These are phyloP conservation scores for Amesomyces nigricolor DNA, from an alignment of 2,329 filamentous ascomycete species.

Conservation along the genomic window DNA sequence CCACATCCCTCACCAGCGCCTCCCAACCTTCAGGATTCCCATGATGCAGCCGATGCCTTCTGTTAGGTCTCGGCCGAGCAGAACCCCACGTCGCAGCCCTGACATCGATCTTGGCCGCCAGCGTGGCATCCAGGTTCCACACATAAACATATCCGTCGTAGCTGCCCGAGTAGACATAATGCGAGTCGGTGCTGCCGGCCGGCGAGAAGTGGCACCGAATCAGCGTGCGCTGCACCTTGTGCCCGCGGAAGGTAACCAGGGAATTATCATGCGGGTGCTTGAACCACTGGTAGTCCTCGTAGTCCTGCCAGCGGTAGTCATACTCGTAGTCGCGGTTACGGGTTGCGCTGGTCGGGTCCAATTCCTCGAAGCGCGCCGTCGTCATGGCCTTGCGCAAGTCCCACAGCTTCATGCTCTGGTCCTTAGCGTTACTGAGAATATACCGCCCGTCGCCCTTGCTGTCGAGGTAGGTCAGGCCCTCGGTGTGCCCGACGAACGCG, in stretches of 20 bases:
- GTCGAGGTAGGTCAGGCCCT: conserved; percentile 64
- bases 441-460: conserved; percentile 70
- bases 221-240: conserved; percentile 80
- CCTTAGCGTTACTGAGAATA: conserved; percentile 88
- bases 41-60: conserved; percentile 41
- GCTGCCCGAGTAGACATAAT: conserved; percentile 90
- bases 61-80: conserved; percentile 2
- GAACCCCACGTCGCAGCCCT: conserved; percentile 54
- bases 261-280: conserved; percentile 83
- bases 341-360: conserved; percentile 52
- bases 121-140: conserved; percentile 87
- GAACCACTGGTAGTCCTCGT: conserved; percentile 60
- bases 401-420: conserved; percentile 97
- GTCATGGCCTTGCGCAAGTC: conserved; percentile 86
- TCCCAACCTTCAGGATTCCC: conserved; percentile 58
- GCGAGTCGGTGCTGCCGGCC: conserved; percentile 73
- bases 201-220: conserved; percentile 96
- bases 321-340: conserved; percentile 62
- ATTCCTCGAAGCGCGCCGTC: conserved; percentile 54
- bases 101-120: conserved; percentile 74
- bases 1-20: conserved; percentile 79
- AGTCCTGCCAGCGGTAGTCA: conserved; percentile 67
- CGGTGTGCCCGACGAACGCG: conserved; percentile 60
- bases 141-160: conserved; percentile 85
- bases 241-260: conserved; percentile 87